Base-by-base conservation (phyloP, 106 monocot genomes). In the Triglochin maritima region DNA sequence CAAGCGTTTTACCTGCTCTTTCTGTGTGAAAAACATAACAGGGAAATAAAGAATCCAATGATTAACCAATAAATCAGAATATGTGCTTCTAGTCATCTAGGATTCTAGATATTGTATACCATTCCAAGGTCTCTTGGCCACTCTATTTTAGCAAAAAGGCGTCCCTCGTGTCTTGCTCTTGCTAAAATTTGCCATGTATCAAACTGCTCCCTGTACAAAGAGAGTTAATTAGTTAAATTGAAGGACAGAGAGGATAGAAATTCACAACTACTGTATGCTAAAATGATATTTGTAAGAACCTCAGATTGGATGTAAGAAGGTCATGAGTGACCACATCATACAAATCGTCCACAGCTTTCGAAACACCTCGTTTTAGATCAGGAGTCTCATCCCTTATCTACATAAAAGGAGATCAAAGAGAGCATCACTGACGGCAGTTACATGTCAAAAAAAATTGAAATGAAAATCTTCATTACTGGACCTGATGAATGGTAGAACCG, bases 121-220 rank as follows among this genome's bases (percentile, higher is more conserved):
- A 89, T 78, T 81, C 92, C 86, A 55, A 80, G 77, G 51, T 92
- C 84, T 17, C 70, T 84, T 2, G 98, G 98, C 98, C 98, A 98
- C 17, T 73, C 46, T 72, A 98, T 92, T 57, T 66, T 84, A 56
- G 81, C 82, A 68, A 98, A 98, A 11, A 98, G 84, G 6, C 92
- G 84, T 9, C 92, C 86, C 66, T 86, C 88, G 63, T 86, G 80
- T 78, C 86, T 81, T 58, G 98, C 91, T 66, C 79, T 84, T 45
- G 82, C 82, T 67, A 98, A 73, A 74, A 92, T 83, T 62, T 91
- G 79, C 90, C 90, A 92, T 14, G 86, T 84, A 84, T 86, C 98
- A 74, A 92, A 86, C 75, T 88, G 82, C 60, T 98, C 98, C 66
- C 98, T 98, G 12, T 15, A 67, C 4, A 47, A 48, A 50, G 53